Evolutionary conservation across 257 asterid genomes (phyloP).

Genomic region (Handroanthus guayacan): DNA sequence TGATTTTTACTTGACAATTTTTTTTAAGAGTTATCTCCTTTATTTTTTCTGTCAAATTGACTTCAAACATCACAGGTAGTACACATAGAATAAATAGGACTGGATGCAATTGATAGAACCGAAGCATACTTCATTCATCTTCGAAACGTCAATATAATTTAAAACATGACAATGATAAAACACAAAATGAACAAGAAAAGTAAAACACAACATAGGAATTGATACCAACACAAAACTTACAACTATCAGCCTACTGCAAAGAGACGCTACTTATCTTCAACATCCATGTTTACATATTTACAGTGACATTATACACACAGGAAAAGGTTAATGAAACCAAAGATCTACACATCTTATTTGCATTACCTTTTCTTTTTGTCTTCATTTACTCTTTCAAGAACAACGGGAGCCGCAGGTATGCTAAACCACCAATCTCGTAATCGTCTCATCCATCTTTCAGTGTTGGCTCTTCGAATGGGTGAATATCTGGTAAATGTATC

Average conservation of each 20-base stretch:
- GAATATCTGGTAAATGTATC: slow-evolving; percentile 77
- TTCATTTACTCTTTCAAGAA: slow-evolving; percentile 64
- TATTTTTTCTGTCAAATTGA: no score
- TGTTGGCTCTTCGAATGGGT: slow-evolving; percentile 71
- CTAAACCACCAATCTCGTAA: slow-evolving; percentile 97
- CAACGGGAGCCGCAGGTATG: slow-evolving; percentile 92
- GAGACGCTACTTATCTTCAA: background rate
- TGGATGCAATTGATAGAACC: no score
- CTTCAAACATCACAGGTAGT: no score
- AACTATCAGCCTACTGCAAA: background rate
- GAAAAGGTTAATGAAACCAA: background rate
- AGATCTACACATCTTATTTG: slow-evolving; percentile 4
- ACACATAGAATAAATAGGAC: no score
- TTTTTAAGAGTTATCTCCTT: no score
- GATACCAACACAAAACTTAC: no score
- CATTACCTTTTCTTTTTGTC: slow-evolving; percentile 75
- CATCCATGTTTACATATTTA: slow-evolving; percentile 26
- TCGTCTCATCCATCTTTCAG: slow-evolving; percentile 87
- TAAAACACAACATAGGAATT: no score
- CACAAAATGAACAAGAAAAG: no score
- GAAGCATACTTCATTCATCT: no score
- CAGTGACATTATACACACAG: slow-evolving; percentile 12
- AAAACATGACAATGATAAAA: no score
- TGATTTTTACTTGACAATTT: no score
- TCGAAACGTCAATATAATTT: no score